A percentile compares a stretch with the other conserved stretches of the same genome.
Evolutionary conservation across 495 filamentous ascomycete genomes (phyloP).

Genomic region (Penicillium coprophilum): DNA sequence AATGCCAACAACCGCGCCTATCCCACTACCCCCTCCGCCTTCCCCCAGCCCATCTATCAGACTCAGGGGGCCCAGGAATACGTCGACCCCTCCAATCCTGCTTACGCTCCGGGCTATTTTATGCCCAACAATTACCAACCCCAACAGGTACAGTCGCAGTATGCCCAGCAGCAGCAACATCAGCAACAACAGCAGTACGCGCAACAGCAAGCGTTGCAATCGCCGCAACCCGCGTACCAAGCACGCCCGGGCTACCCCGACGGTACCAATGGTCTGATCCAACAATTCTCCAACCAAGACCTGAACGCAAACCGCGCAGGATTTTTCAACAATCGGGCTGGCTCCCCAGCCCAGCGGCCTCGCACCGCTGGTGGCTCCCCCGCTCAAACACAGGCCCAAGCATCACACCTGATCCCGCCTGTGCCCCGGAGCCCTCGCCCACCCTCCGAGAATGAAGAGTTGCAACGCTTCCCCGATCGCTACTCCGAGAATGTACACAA

Average conservation of each 20-base stretch:
- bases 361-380: constrained; percentile 66
- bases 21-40: constrained; percentile 95
- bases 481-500: constrained; percentile 79
- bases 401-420: constrained; percentile 62
- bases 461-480: constrained; percentile 72
- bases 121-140: constrained; percentile 56
- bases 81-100: constrained; percentile 47
- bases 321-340: constrained; percentile 63
- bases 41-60: constrained; percentile 83
- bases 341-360: constrained; percentile 70
- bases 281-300: constrained; percentile 98
- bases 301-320: constrained; percentile 68
- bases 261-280: constrained; percentile 76
- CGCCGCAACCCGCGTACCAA: constrained; percentile 52
- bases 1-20: constrained; percentile 76
- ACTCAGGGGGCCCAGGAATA: constrained; percentile 60
- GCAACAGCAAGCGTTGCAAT: constrained; percentile 50
- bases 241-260: constrained; percentile 52
- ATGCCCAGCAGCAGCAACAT: constrained; percentile 53
- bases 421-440: constrained; percentile 54
- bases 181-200: constrained; percentile 61
- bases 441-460: constrained; percentile 46
- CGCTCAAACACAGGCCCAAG: constrained; percentile 59
- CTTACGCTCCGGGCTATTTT: constrained; percentile 63
- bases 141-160: constrained; percentile 52